Conservation (phyloP, 2,329 filamentous ascomycete genomes). For the Epichloe coenophiala region DNA sequence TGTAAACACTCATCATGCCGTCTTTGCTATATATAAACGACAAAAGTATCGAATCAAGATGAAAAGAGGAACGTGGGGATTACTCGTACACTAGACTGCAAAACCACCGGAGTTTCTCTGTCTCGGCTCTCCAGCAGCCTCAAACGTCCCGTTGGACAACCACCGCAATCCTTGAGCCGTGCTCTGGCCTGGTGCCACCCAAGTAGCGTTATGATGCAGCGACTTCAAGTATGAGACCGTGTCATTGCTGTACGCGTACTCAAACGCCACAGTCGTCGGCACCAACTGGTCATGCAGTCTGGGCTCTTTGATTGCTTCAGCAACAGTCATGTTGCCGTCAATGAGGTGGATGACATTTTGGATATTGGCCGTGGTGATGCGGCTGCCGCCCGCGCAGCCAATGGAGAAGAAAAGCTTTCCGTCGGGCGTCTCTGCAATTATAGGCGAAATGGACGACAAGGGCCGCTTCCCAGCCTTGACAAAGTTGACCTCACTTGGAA, state of each 20-base stretch:
- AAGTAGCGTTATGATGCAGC: conserved; percentile 63
- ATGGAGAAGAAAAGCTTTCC: conserved; percentile 57
- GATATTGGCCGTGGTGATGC: conserved; percentile 74
- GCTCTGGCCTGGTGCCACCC: conserved; percentile 51
- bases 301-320: conserved; percentile 51
- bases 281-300: conserved; percentile 73
- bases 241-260: conserved; percentile 56
- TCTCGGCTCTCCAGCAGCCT: conserved; percentile 72
- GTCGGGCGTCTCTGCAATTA: conserved; percentile 61
- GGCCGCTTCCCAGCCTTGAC: conserved; percentile 66
- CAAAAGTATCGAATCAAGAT: background rate
- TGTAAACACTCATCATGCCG: no score
- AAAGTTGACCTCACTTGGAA: conserved; percentile 62
- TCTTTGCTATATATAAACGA: no score
- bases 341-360: conserved; percentile 65
- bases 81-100: conserved; percentile 22
- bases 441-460: conserved; percentile 62
- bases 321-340: conserved; percentile 47
- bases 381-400: conserved; percentile 68
- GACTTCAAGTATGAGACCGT: conserved; percentile 53
- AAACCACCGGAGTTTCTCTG: conserved; percentile 61
- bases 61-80: background rate
- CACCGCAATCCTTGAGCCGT: conserved; percentile 60
- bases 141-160: conserved; percentile 52
- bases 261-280: conserved; percentile 55